These are phyloP conservation scores for Magnaporthiopsis poae DNA, from an alignment of 2,329 filamentous ascomycete genomes.

Conservation along the genomic window DNA sequence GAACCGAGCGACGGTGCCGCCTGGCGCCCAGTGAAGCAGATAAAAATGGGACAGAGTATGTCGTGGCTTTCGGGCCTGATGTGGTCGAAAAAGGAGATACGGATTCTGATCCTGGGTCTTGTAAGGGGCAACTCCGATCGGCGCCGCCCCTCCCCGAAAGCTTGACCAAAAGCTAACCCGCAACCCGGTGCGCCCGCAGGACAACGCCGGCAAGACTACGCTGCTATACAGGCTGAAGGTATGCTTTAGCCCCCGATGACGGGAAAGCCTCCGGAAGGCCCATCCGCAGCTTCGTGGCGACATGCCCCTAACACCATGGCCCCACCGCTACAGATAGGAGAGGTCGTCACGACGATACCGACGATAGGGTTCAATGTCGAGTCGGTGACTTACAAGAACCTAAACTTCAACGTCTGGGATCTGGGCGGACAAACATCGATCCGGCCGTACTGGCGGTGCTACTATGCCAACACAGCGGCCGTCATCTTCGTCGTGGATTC, in stretches of 20 bases:
- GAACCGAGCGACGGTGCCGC: background rate
- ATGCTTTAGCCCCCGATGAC: background rate
- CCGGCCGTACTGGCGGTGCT: conserved; percentile 96
- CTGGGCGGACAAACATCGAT: conserved; percentile 97
- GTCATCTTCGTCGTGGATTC: conserved; percentile 98
- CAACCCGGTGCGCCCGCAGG: conserved; percentile 39
- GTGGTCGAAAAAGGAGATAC: conserved; percentile 94
- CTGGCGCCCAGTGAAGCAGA: conserved; percentile 5
- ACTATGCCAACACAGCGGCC: conserved; percentile 96
- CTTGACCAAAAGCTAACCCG: conserved; percentile 12
- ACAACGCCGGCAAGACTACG: conserved; percentile 97
- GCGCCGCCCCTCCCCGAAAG: too few species aligned
- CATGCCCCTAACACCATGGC: background rate
- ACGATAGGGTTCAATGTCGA: conserved; percentile 99
- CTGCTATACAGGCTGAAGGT: conserved; percentile 94
- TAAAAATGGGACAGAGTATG: conserved; percentile 53
- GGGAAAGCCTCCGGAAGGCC: background rate
- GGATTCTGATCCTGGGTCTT: conserved; percentile 87
- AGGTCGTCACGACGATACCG: conserved; percentile 97
- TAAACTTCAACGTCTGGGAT: conserved; percentile 99
- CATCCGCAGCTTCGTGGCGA: background rate
- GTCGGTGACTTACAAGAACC: conserved; percentile 93
- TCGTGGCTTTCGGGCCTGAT: conserved; percentile 64
- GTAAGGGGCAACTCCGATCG: conserved; percentile 37
- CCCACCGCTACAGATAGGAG: conserved; percentile 62